phyloP scores from a whole-genome alignment of 441 rosid species.

The Arabidopsis hybrid region DNA sequence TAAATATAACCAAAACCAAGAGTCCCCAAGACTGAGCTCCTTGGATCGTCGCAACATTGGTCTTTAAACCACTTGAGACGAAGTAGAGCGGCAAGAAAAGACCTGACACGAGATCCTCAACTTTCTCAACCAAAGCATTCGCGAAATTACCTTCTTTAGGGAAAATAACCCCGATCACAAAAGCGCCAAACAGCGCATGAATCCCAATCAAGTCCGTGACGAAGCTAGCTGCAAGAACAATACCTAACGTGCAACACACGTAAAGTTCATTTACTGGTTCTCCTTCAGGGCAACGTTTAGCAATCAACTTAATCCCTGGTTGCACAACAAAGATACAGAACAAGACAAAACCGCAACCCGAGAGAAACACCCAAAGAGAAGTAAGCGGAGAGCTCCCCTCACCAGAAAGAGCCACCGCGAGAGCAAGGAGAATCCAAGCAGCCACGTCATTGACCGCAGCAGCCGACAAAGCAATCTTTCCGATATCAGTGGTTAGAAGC shows the following conservation, averaged over 20 bases:
- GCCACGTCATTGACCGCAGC: slow-evolving; percentile 67
- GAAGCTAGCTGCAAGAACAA: slow-evolving; percentile 59
- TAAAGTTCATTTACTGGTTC: slow-evolving; percentile 58
- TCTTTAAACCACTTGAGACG: slow-evolving; percentile 66
- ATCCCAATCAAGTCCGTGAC: slow-evolving; percentile 61
- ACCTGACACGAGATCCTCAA: slow-evolving; percentile 69
- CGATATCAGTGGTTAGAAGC: slow-evolving; percentile 60
- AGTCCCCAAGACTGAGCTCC: slow-evolving; percentile 66
- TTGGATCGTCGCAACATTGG: slow-evolving; percentile 52
- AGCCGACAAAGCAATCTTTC: slow-evolving; percentile 63
- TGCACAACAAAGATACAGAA: slow-evolving; percentile 47
- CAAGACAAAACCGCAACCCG: slow-evolving; percentile 50
- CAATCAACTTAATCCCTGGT: slow-evolving; percentile 57
- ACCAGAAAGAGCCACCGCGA: slow-evolving; percentile 60
- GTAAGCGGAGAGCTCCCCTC: slow-evolving; percentile 54
- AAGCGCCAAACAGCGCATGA: slow-evolving; percentile 69
- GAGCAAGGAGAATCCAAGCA: slow-evolving; percentile 71
- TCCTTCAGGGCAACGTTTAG: slow-evolving; percentile 59
- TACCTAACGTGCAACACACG: slow-evolving; percentile 55
- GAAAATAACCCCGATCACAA: slow-evolving; percentile 57
- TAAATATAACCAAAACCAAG: slow-evolving; percentile 56
- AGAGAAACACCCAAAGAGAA: slow-evolving; percentile 60
- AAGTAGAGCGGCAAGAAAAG: slow-evolving; percentile 64
- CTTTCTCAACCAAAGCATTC: slow-evolving; percentile 54
- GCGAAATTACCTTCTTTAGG: slow-evolving; percentile 65